Percentiles rank a stretch among this genome's conserved stretches.
Evolutionary conservation across 768 basidiomycete species (phyloP).

Genomic region (Inosperma sp.): DNA sequence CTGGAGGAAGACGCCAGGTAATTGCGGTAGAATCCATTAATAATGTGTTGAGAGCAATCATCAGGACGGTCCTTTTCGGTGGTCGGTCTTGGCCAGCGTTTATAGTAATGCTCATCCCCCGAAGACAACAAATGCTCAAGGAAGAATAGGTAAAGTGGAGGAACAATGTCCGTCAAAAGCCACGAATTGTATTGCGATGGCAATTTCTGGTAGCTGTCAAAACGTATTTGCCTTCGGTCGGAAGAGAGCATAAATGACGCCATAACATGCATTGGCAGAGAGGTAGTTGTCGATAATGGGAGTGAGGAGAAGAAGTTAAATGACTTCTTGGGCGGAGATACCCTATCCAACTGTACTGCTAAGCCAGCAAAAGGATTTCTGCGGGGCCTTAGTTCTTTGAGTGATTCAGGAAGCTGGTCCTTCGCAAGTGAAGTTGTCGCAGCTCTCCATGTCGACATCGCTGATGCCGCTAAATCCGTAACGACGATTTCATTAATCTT

Average conservation of each 20-base stretch:
- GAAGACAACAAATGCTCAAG: conserved; percentile 25
- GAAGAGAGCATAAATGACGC: conserved; percentile 45
- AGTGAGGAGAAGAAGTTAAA: conserved; percentile 41
- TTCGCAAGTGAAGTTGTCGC: conserved; percentile 13
- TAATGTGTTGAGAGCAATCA: conserved; percentile 13
- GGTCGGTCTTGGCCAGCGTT: conserved; percentile 42
- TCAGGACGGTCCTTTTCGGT: conserved; percentile 19
- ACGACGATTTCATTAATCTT: conserved; percentile 12
- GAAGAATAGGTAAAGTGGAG: conserved; percentile 36
- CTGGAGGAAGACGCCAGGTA: too few relatives aligned
- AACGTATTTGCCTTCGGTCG: conserved; percentile 41
- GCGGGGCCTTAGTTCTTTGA: conserved; percentile 25
- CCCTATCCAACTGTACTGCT: conserved; percentile 22
- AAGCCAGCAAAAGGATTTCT: conserved; percentile 32
- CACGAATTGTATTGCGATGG: conserved; percentile 42
- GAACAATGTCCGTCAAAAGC: conserved; percentile 34
- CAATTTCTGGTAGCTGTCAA: conserved; percentile 31
- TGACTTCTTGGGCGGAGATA: background rate
- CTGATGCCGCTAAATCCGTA: too few relatives aligned
- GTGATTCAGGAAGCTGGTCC: conserved; percentile 9
- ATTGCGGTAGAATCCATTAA: conserved; percentile 34
- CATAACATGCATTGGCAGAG: conserved; percentile 43
- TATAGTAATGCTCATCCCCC: conserved; percentile 19
- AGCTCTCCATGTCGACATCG: too few relatives aligned
- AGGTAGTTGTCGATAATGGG: conserved; percentile 36